phyloP scores from a whole-genome alignment of 257 asterid species.

The Ophiorrhiza pumila region DNA sequence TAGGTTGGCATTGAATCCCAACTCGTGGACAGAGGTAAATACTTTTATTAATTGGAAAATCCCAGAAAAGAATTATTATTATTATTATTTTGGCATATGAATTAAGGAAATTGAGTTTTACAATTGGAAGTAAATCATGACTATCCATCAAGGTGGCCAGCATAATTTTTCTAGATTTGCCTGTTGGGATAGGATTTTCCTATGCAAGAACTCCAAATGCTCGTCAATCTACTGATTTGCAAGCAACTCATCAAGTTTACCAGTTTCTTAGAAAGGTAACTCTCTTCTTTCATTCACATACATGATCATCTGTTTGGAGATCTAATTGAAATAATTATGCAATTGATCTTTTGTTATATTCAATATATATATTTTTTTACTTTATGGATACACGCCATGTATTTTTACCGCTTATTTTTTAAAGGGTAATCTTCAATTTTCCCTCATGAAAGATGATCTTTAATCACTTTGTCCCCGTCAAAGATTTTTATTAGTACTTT shows the following conservation, averaged over 20 bases:
- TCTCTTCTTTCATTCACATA: too few relatives aligned
- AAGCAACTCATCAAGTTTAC: constrained; percentile 5
- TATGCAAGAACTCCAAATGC: constrained; percentile 10
- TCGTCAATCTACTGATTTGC: constrained; percentile 4
- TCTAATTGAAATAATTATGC: too few relatives aligned
- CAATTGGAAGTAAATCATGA: neutral
- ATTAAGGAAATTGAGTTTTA: neutral
- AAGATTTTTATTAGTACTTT: too few relatives aligned
- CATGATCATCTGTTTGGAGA: too few relatives aligned
- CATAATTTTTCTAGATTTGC: constrained; percentile 12
- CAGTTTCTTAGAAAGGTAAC: constrained; percentile 9
- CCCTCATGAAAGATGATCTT: too few relatives aligned
- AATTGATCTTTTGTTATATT: too few relatives aligned
- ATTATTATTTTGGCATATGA: neutral
- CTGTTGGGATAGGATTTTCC: constrained; percentile 13
- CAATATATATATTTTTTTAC: too few relatives aligned
- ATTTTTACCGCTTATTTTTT: too few relatives aligned
- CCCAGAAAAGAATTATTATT: neutral
- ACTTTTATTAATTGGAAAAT: neutral
- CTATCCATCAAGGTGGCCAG: neutral
- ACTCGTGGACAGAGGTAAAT: constrained; percentile 5
- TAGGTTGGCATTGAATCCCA: neutral
- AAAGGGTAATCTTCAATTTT: too few relatives aligned
- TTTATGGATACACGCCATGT: too few relatives aligned
- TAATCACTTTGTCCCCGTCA: too few relatives aligned